Evolutionary conservation across 352 stramenopile genomes (phyloP).

Genomic region (Phytophthora boehmeriae): DNA sequence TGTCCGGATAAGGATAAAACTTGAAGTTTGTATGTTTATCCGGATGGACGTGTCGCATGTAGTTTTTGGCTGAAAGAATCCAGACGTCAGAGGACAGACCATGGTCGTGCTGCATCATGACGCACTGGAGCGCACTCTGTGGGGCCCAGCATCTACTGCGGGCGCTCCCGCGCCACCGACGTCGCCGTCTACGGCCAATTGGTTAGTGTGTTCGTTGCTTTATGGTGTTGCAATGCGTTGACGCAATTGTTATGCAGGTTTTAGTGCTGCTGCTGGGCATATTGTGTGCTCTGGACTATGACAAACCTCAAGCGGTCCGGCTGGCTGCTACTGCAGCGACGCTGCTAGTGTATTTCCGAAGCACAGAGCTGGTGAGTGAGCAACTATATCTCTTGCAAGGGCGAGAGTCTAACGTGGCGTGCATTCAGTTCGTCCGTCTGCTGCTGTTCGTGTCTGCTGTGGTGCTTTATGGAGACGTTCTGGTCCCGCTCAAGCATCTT

Average conservation of each 20-base stretch:
- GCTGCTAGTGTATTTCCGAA: constrained; percentile 71
- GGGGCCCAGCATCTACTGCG: constrained; percentile 48
- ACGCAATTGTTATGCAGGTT: constrained; percentile 23
- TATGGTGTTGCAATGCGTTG: background rate
- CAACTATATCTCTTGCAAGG: background rate
- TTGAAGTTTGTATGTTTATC: constrained; percentile 9
- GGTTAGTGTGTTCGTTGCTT: constrained; percentile 20
- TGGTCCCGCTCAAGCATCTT: constrained; percentile 43
- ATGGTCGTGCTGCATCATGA: constrained; percentile 79
- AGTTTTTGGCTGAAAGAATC: too few relatives aligned
- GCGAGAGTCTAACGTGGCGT: constrained; percentile 2
- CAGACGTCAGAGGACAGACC: constrained; percentile 5
- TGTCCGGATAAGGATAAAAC: constrained; percentile 19
- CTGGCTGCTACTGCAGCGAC: constrained; percentile 32
- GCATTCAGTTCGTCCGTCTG: constrained; percentile 58
- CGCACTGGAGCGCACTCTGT: constrained; percentile 63
- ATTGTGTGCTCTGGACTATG: constrained; percentile 49
- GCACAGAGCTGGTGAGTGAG: constrained; percentile 44
- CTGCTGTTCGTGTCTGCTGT: constrained; percentile 60
- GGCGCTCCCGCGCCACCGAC: constrained; percentile 52
- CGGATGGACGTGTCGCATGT: background rate
- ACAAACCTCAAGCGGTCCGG: constrained; percentile 59
- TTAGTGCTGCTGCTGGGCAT: constrained; percentile 39
- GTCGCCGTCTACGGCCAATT: constrained; percentile 53
- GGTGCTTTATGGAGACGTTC: constrained; percentile 62